Conservation (phyloP, 805 yeast species). For the Hagleromyces aurorensis region DNA sequence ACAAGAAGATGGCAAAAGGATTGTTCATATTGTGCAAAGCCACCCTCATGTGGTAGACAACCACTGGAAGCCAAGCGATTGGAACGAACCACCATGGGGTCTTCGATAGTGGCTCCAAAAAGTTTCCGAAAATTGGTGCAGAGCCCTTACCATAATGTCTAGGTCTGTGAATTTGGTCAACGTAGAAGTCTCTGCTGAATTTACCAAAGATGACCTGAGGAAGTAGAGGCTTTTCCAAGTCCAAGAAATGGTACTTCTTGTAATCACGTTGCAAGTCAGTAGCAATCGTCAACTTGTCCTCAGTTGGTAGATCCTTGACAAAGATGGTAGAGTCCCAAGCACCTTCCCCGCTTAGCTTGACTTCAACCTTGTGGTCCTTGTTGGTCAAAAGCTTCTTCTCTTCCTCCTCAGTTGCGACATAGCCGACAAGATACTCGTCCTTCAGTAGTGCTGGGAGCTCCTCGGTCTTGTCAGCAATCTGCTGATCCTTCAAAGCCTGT, state of each 20-base stretch:
- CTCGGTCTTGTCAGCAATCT: conserved; percentile 73
- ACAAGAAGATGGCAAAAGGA: conserved; percentile 45
- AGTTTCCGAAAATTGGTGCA: conserved; percentile 91
- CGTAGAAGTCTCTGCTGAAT: conserved; percentile 80
- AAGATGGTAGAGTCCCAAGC: conserved; percentile 45
- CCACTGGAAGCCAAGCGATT: conserved; percentile 75
- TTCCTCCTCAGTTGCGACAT: conserved; percentile 74
- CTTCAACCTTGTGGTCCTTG: conserved; percentile 53
- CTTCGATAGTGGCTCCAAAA: conserved; percentile 81
- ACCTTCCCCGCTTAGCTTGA: conserved; percentile 35
- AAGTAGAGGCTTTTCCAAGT: conserved; percentile 72
- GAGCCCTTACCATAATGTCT: conserved; percentile 97
- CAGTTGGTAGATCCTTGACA: conserved; percentile 58
- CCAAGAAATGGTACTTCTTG: conserved; percentile 75
- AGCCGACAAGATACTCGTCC: conserved; percentile 73
- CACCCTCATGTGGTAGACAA: conserved; percentile 49
- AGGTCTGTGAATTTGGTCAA: conserved; percentile 96
- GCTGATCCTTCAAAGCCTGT: conserved; percentile 38
- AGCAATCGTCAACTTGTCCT: conserved; percentile 61
- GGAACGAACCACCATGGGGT: conserved; percentile 97
- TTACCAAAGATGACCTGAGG: conserved; percentile 69
- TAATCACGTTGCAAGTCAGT: conserved; percentile 73
- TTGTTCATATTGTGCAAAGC: conserved; percentile 46
- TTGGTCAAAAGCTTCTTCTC: conserved; percentile 61
- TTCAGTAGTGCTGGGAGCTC: conserved; percentile 80